Percentiles rank a stretch among this genome's conserved stretches.
Conservation (phyloP, 2,329 filamentous ascomycete genomes). For the Chaetomium sp. region DNA sequence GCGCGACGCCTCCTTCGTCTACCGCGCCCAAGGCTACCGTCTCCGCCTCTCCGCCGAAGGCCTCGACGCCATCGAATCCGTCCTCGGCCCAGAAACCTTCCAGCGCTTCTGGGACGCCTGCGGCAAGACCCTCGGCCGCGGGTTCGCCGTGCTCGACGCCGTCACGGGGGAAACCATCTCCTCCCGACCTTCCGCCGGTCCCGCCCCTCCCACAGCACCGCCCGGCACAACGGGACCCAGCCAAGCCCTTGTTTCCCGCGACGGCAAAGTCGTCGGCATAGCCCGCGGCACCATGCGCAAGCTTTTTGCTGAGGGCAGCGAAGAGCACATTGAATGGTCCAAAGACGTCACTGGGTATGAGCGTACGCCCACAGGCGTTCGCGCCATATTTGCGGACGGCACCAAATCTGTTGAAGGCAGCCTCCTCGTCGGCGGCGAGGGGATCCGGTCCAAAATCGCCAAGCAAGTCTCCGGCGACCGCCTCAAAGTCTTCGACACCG, state of each 20-base stretch:
- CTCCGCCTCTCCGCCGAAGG: slow-evolving; percentile 51
- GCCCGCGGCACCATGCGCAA: slow-evolving; percentile 56
- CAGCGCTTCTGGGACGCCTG: slow-evolving; percentile 52
- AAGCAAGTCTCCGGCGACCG: slow-evolving; percentile 51
- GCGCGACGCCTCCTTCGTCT: slow-evolving; percentile 42
- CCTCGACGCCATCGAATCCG: slow-evolving; percentile 54
- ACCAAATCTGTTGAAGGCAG: slow-evolving; percentile 51
- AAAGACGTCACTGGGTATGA: slow-evolving; percentile 54
- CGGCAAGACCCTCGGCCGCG: slow-evolving; percentile 53
- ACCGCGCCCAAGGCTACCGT: slow-evolving; percentile 57
- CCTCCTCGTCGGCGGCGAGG: slow-evolving; percentile 56
- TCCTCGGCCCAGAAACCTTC: slow-evolving; percentile 43
- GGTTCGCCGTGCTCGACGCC: slow-evolving; percentile 46
- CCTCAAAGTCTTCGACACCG: slow-evolving; percentile 57
- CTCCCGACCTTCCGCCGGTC: no score
- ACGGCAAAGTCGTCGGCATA: slow-evolving; percentile 55
- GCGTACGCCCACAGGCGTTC: slow-evolving; percentile 46
- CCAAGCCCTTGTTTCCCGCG: slow-evolving; percentile 41
- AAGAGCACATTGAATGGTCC: slow-evolving; percentile 48
- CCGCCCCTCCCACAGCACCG: slow-evolving; percentile 14
- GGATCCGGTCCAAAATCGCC: slow-evolving; percentile 54
- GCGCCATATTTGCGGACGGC: slow-evolving; percentile 53
- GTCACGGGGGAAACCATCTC: slow-evolving; percentile 41
- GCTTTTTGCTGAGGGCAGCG: slow-evolving; percentile 51
- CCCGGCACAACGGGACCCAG: slow-evolving; percentile 17